Percentiles rank a stretch among this genome's conserved stretches.
These are phyloP conservation scores for Kwoniella sp. DNA, from an alignment of 768 basidiomycete species.

Conservation along the genomic window DNA sequence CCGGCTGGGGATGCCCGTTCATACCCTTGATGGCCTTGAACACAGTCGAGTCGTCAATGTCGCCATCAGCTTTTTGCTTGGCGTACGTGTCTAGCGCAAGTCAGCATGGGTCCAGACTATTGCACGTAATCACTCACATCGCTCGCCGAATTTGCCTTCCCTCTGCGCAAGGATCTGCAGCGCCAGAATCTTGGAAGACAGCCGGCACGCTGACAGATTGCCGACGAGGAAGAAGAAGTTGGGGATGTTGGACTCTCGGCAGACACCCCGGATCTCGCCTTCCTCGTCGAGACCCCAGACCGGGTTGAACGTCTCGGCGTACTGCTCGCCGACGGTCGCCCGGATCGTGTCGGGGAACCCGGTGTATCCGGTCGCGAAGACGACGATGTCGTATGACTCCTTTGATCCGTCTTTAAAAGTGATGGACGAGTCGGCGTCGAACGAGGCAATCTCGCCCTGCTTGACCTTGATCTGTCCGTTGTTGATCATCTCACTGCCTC, in stretches of 20 bases:
- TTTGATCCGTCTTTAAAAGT: conserved; percentile 45
- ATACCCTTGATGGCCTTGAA: conserved; percentile 13
- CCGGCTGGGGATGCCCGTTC: conserved; percentile 7
- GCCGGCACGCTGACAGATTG: conserved; percentile 30
- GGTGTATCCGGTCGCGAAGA: conserved; percentile 60
- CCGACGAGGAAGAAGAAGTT: conserved; percentile 39
- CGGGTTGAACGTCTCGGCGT: conserved; percentile 38
- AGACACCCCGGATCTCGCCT: conserved; percentile 45
- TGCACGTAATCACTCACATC: conserved; percentile 17
- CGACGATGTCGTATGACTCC: conserved; percentile 57
- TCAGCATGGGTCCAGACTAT: background rate
- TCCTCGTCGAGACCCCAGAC: conserved; percentile 49
- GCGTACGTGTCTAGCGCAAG: conserved; percentile 29
- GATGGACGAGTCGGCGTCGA: conserved; percentile 35
- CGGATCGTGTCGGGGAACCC: conserved; percentile 42
- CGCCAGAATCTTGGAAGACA: conserved; percentile 35
- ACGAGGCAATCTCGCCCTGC: conserved; percentile 57
- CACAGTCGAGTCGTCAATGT: conserved; percentile 14
- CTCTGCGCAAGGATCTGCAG: conserved; percentile 33
- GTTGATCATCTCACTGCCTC: conserved; percentile 60
- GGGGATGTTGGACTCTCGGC: conserved; percentile 30
- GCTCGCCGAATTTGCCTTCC: conserved; percentile 33
- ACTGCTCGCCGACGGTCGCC: conserved; percentile 40
- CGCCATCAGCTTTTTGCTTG: conserved; percentile 28
- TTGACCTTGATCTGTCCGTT: conserved; percentile 70